Conservation (phyloP, 2,329 filamentous ascomycete genomes). For the Ophiostoma quercus region DNA sequence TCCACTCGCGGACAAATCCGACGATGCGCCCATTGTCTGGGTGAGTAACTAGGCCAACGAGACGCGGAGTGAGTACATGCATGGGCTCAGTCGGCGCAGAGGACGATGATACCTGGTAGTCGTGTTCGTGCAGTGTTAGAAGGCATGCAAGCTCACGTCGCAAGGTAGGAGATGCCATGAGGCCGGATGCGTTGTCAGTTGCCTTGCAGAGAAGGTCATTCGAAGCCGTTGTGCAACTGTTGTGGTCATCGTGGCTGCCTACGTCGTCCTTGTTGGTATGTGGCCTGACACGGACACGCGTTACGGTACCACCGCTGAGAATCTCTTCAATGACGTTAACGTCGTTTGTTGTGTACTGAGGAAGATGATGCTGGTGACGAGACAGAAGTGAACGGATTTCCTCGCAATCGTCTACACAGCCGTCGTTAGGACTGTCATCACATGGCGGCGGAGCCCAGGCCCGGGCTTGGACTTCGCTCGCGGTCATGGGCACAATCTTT, state of each 20-base stretch:
- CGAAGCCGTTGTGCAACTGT: not conserved
- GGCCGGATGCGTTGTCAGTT: not conserved
- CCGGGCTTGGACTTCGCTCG: constrained; percentile 5
- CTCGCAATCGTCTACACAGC: not conserved
- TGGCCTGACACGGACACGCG: not conserved
- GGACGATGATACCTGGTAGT: not conserved
- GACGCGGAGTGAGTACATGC: constrained; percentile 18
- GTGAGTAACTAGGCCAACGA: constrained; percentile 20
- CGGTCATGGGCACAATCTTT: constrained; percentile 10
- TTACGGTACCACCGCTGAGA: not conserved
- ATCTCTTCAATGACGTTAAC: not conserved
- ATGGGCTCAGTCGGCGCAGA: constrained; percentile 16
- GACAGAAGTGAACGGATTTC: not conserved
- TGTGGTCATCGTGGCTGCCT: not conserved
- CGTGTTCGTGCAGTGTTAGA: not conserved
- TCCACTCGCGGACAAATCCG: constrained; percentile 22
- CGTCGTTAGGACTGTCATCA: not conserved
- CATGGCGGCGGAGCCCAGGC: not conserved
- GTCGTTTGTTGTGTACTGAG: not conserved
- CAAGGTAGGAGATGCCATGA: not conserved
- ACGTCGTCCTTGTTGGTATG: not conserved
- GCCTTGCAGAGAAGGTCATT: not conserved
- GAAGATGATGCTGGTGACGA: not conserved
- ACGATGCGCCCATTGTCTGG: constrained; percentile 8
- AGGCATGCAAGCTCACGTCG: not conserved